These are phyloP conservation scores for Sclerotinia subarctica DNA, from an alignment of 2,329 filamentous ascomycete species.

Conservation along the genomic window DNA sequence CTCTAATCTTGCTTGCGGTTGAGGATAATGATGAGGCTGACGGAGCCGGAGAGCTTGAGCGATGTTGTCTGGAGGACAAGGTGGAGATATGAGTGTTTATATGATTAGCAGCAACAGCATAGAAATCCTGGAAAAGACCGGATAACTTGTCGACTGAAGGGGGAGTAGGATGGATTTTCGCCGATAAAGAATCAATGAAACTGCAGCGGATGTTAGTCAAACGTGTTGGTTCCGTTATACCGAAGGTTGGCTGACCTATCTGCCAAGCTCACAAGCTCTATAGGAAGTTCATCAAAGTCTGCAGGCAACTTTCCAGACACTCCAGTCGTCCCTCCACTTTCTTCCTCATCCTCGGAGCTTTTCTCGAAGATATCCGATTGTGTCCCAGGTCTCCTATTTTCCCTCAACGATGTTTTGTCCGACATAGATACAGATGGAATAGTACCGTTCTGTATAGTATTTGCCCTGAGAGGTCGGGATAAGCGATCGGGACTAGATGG, in stretches of 20 bases:
- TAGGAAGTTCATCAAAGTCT: slow-evolving; percentile 84
- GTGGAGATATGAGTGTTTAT: slow-evolving; percentile 84
- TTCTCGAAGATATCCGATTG: slow-evolving; percentile 42
- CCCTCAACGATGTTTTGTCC: slow-evolving; percentile 23
- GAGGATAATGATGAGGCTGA: slow-evolving; percentile 55
- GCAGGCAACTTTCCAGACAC: slow-evolving; percentile 32
- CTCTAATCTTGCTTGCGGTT: slow-evolving; percentile 54
- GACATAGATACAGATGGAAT: slow-evolving; percentile 24
- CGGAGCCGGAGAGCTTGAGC: slow-evolving; percentile 58
- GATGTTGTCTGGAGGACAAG: slow-evolving; percentile 70
- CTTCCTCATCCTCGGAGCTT: slow-evolving; percentile 38
- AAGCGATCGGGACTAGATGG: slow-evolving; percentile 25
- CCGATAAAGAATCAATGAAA: slow-evolving; percentile 86
- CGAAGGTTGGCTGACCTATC: slow-evolving; percentile 61
- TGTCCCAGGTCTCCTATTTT: slow-evolving; percentile 27
- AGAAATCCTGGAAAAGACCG: slow-evolving; percentile 92
- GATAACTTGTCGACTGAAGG: slow-evolving; percentile 80
- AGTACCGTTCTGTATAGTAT: slow-evolving; percentile 37
- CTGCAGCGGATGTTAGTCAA: slow-evolving; percentile 44
- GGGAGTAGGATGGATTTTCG: slow-evolving; percentile 81
- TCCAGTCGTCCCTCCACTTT: slow-evolving; percentile 27
- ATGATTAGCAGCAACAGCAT: slow-evolving; percentile 72
- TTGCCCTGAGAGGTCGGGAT: slow-evolving; percentile 33
- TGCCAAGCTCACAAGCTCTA: slow-evolving; percentile 85
- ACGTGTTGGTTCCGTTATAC: background rate